Percentiles rank a stretch among this genome's conserved stretches.
phyloP scores from a whole-genome alignment of 305 asterid genomes.

The Solanum hybrid region DNA sequence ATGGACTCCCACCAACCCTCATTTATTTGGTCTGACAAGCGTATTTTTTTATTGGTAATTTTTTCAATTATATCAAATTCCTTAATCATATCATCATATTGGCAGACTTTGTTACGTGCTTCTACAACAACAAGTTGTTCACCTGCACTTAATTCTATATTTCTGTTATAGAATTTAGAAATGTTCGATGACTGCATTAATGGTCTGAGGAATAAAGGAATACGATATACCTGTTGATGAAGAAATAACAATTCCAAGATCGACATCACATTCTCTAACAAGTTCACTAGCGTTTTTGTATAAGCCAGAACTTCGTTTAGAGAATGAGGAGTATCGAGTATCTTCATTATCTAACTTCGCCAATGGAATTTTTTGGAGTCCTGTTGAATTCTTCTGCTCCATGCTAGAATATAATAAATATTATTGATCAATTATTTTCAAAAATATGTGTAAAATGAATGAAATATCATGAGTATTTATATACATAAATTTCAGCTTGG shows the following conservation, averaged over 20 bases:
- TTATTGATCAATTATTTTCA: background rate
- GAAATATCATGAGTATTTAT: background rate
- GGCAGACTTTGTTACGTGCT: background rate
- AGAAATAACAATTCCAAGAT: background rate
- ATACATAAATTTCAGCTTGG: background rate
- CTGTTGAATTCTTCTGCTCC: background rate
- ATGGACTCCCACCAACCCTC: background rate
- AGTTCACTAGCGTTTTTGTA: background rate
- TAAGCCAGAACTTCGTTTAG: no score
- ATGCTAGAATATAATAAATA: background rate
- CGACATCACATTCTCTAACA: background rate
- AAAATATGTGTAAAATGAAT: background rate
- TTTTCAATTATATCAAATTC: background rate
- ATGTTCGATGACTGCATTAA: background rate
- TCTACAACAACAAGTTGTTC: background rate
- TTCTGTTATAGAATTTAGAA: no score
- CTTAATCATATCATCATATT: background rate
- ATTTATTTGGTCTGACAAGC: background rate
- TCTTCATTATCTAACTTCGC: background rate
- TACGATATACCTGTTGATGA: background rate
- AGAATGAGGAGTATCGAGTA: background rate
- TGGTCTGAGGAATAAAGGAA: background rate
- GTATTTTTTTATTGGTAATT: background rate
- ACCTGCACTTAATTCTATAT: background rate
- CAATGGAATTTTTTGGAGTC: fast-evolving